Evolutionary conservation across 2,329 filamentous ascomycete genomes (phyloP), one percentile per base, ranked within the genome.

Genomic region (Beauveria scarabaeidicola): DNA sequence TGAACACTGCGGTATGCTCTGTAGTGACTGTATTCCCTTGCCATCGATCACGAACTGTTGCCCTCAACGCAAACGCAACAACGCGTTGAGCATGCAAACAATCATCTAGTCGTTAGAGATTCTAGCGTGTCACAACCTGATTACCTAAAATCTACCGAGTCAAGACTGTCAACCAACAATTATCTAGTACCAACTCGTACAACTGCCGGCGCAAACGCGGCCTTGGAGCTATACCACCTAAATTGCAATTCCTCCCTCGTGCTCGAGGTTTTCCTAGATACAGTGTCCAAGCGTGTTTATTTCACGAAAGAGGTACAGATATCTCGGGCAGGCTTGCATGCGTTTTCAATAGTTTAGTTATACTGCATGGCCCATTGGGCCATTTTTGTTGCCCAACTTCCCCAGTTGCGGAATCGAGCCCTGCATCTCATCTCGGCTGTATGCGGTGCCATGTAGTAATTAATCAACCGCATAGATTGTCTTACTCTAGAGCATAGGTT

Each of bases 381-480:
- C 32, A 36, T 36, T n/a, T n/a, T n/a, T 36, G 32, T 36, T 55
- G 52, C 52, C 52, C 52, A 55, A 55, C 52, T 32, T 29, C 40
- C 25, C 40, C 38, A 41, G 52, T 21, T 23, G 40, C 52, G 32
- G 25, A 43, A 55, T 46, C 41, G 52, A 43, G 25, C 38, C 32
- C n/a, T 9, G n/a, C 40, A 55, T 55, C 51, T 53, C 52, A 55
- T 55, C 52, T 55, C 41, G 52, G 52, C 25, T 46, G 40, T 11
- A 55, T 46, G 52, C 52, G 17, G 52, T 27, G 53, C 43, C 27
- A 48, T 56, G 40, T 27, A 19, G 6, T n/a, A 19, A 15, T 47
- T 23, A 21, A 48, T 21, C 19, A 56, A 56, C 41, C 27, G 53
- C 32, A 48, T 40, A 48, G 29, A 40, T 27, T 48, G 53, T 56